Percentiles rank a stretch among this genome's conserved stretches.
Conservation (phyloP, 2,329 filamentous ascomycete genomes). For the Blastomyces emzantsi region DNA sequence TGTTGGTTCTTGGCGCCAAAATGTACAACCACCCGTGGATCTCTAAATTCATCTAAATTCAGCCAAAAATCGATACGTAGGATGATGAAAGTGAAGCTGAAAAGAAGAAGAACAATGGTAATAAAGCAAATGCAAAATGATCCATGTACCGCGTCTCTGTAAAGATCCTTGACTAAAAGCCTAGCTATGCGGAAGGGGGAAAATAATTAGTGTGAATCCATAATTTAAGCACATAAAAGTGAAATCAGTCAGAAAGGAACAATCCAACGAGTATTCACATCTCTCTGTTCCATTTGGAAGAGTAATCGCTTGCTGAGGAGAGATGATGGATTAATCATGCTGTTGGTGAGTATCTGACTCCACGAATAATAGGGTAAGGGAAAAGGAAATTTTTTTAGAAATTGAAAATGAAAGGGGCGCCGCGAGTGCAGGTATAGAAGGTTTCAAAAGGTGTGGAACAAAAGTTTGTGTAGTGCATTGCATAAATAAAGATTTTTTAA, state of each 20-base stretch:
- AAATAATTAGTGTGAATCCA: background rate
- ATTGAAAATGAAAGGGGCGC: background rate
- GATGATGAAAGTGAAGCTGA: background rate
- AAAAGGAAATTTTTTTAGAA: background rate
- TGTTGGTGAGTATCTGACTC: background rate
- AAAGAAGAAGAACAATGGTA: background rate
- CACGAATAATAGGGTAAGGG: background rate
- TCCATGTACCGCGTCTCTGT: background rate
- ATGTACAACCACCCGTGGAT: no score
- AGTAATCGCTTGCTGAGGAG: background rate
- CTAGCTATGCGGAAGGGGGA: background rate
- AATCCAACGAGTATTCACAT: background rate
- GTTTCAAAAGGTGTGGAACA: background rate
- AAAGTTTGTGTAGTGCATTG: background rate
- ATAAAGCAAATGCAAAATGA: background rate
- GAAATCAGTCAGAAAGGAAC: background rate
- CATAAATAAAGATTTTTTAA: background rate
- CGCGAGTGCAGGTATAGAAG: background rate
- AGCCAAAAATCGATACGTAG: background rate
- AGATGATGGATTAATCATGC: background rate
- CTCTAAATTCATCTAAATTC: background rate
- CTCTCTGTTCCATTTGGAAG: background rate
- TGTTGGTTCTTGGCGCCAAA: no score
- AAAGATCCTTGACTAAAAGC: background rate
- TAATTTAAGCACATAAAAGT: background rate